Evolutionary conservation across 2,329 filamentous ascomycete genomes (phyloP), one percentile per base, ranked within the genome.

Genomic region (Trichoderma asperellum): DNA sequence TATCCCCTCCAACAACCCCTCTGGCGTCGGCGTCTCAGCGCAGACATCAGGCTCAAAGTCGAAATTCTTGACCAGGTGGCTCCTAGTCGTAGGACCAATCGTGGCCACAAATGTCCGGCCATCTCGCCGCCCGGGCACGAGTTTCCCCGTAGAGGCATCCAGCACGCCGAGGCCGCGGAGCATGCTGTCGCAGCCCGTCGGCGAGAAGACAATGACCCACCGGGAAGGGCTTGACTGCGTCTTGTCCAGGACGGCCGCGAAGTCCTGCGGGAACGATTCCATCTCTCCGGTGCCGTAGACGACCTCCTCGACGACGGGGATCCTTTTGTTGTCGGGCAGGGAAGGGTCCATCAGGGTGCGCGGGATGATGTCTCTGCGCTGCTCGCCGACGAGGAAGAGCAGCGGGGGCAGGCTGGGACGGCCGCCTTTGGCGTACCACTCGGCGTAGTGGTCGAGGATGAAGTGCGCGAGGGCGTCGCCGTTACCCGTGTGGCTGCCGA

Each of bases 81-180:
- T 89, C 72, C 90, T 86, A 12, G 96, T 99, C 21, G 96, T 99
- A 14, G 96, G 95, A 0, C 96, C 96, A 79, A 99, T 99, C 0
- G 94, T 96, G 16, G 91, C 93, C 71, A 98, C 84, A 71, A 87
- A 89, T 0, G 89, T 91, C 62, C 78, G 84, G 11, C 80, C 81
- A 34, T 77, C 76, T 37, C 76, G 71, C 4, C 70, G 72, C 14
- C 63, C 74, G 5, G 72, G 73, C 40, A 75, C 75, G 24, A 77
- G 80, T 74, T 77, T 83, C 24, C 81, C 81, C 0, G 82, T 85
- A 21, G 77, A 76, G 5, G 79, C 75, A 68, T 88, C 85, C 21
- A 89, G 75, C 73, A 86, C 73, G 2, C 82, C 85, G 63, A 92
- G 76, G 2, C 81, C 82, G 7, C 81, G 79, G 53, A 91, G 81